Evolutionary conservation across 257 asterid genomes (phyloP), one percentile per base, ranked within the genome.

Genomic region (Solanum appendiculatum): DNA sequence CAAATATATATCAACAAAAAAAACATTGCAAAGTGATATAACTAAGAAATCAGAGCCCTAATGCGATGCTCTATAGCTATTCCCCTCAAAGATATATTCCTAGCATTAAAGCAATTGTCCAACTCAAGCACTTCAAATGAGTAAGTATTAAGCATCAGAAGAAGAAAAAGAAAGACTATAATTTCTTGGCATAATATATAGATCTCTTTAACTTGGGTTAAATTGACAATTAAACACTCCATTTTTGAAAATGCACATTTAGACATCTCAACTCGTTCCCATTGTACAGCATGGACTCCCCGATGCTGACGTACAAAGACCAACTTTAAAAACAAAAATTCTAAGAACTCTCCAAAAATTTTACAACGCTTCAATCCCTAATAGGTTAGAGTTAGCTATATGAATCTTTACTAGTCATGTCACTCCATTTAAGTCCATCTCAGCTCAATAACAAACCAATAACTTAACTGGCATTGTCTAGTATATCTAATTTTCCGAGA

Each of bases 311-410:
- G 0, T n/a, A n/a, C n/a, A n/a, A n/a, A n/a, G n/a, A n/a, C n/a
- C n/a, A n/a, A n/a, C n/a, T n/a, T n/a, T n/a, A n/a, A n/a, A n/a
- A n/a, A n/a, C 58, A 51, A 51, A 51, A 5, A 16, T 18, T 48
- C 58, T 16, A 89, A 48, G 56, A 86, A 89, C 68, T 92, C 75
- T 74, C 87, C 75, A 69, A 69, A 84, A 91, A 88, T 86, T 72
- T 86, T 73, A 51, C 60, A 51, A 16, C 9, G 23, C 60, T 23
- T 51, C 58, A 51, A 51, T 51, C 29, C 3, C 51, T 36, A 73
- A 21, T 6, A 36, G 0, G 31, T 10, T 73, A 23, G 15, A 6
- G 34, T 39, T 18, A 8, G 23, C n/a, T 42, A 77, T 14, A 77
- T 25, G 39, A 44, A 42, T 42, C 12, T 4, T n/a, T 16, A 77